Base-by-base conservation (phyloP, 179 eudicot species). In the Drosera spatulata region DNA sequence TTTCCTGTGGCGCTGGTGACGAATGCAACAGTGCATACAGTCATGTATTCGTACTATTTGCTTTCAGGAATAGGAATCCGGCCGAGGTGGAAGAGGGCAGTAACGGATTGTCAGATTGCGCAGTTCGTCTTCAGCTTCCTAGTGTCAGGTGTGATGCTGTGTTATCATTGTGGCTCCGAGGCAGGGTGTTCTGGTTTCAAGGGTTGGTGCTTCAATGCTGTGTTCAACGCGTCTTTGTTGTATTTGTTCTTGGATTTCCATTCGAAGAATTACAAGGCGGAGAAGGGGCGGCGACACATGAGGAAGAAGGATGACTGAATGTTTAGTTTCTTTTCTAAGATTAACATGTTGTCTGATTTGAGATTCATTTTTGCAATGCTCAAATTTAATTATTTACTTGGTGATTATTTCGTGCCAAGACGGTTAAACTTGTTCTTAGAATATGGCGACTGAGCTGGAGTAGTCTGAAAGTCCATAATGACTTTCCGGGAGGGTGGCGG, bases 181-280 rank as follows among this genome's bases (percentile, higher is more conserved):
- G 44, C 6, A 2, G 77, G 84, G 12, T 91, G 98, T 52, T 78
- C 84, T 12, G 98, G 98, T 61, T 60, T 91, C 0, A 48, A 60
- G 68, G 98, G 87, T 0, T 91, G 96, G 96, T 84, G 95, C 64
- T 85, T 91, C 52, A 88, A 88, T 60, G 91, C 89, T 2, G 79
- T 62, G n/a, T 91, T 91, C 57, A 91, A 91, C 44, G 89, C 75
- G 3, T 91, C 98, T 22, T 86, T 91, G 68, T 59, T 91, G 79
- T 81, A 76, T 14, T 79, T 91, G 64, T 91, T 91, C 66, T 43
- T 82, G 50, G 73, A 85, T 64, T 91, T 91, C 60, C 98, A 91
- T 79, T 50, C 71, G 44, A 80, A 75, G 71, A 91, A 82, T 63
- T 91, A 91, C 42, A 85, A 68, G 22, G 67, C 58, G 39, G 73